Conservation (phyloP, 306 rosid genomes). For the Sicyos edulis region DNA sequence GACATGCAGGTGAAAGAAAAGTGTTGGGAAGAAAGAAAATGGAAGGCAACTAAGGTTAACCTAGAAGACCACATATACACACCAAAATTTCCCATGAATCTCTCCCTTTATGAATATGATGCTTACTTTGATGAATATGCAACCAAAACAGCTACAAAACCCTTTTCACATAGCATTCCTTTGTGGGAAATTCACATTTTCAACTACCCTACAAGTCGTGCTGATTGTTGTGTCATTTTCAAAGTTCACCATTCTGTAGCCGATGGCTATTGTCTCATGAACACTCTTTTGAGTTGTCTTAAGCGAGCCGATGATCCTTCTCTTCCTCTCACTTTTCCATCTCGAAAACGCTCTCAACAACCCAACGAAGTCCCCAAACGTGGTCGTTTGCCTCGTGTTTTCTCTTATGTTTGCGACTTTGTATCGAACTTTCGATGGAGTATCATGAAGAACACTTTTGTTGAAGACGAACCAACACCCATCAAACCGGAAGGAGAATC, state of each 20-base stretch:
- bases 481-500: conserved; percentile 36
- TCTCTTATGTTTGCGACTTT: conserved; percentile 31
- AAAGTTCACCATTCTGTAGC: conserved; percentile 60
- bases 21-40: neutral
- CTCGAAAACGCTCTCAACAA: conserved; percentile 18
- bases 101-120: conserved; percentile 29
- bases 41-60: conserved; percentile 46
- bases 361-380: neutral
- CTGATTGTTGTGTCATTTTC: conserved; percentile 33
- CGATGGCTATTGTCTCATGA: conserved; percentile 65
- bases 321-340: conserved; percentile 52
- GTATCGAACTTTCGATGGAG: conserved; percentile 39
- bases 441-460: conserved; percentile 32
- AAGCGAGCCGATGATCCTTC: conserved; percentile 47
- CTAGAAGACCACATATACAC: conserved; percentile 37
- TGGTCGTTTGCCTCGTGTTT: conserved; percentile 10
- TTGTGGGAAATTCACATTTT: conserved; percentile 54
- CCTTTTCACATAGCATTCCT: conserved; percentile 33
- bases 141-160: conserved; percentile 33
- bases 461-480: conserved; percentile 49
- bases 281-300: conserved; percentile 55
- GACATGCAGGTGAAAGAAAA: conserved; percentile 9
- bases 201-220: conserved; percentile 42
- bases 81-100: conserved; percentile 31
- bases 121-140: conserved; percentile 32